Evolutionary conservation across 2,329 filamentous ascomycete genomes (phyloP).

Genomic region (Lecanicillium sp.): DNA sequence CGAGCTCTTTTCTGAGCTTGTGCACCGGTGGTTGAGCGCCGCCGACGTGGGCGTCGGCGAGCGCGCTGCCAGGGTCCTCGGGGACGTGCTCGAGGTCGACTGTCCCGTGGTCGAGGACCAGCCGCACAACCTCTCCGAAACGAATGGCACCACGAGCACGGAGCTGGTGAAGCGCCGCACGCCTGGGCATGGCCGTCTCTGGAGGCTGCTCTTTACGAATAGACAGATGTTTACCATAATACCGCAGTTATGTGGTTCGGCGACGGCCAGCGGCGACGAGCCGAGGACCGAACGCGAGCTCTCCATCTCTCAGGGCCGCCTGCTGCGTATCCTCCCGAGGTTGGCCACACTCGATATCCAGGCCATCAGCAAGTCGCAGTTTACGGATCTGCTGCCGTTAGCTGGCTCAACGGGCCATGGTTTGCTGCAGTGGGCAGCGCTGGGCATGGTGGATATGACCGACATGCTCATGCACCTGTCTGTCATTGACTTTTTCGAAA

Average conservation of each 20-base stretch:
- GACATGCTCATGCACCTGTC: conserved; percentile 44
- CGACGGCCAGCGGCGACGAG: conserved; percentile 16
- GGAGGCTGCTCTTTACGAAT: conserved; percentile 44
- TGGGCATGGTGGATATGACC: conserved; percentile 41
- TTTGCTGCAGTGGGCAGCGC: conserved; percentile 42
- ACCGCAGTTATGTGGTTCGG: conserved; percentile 26
- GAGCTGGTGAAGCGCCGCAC: conserved; percentile 29
- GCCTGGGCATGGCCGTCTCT: conserved; percentile 45
- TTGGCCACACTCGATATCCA: conserved; percentile 39
- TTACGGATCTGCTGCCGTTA: conserved; percentile 24
- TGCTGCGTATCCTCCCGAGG: conserved; percentile 43
- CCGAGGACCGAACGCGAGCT: conserved; percentile 28
- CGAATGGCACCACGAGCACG: conserved; percentile 20
- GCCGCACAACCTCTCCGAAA: conserved; percentile 11
- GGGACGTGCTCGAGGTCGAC: conserved; percentile 48
- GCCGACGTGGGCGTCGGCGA: conserved; percentile 25
- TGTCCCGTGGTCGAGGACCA: conserved; percentile 31
- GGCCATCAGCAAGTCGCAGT: conserved; percentile 28
- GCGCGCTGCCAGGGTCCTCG: conserved; percentile 40
- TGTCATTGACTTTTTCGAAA: conserved; percentile 47
- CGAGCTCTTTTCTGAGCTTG: conserved; percentile 37
- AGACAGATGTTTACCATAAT: conserved; percentile 37
- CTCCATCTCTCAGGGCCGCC: conserved; percentile 43
- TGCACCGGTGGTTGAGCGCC: conserved; percentile 33
- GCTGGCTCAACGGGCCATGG: conserved; percentile 24